Evolutionary conservation across 2,329 filamentous ascomycete species (phyloP).

Genomic region (Arthrobotrys iridis): DNA sequence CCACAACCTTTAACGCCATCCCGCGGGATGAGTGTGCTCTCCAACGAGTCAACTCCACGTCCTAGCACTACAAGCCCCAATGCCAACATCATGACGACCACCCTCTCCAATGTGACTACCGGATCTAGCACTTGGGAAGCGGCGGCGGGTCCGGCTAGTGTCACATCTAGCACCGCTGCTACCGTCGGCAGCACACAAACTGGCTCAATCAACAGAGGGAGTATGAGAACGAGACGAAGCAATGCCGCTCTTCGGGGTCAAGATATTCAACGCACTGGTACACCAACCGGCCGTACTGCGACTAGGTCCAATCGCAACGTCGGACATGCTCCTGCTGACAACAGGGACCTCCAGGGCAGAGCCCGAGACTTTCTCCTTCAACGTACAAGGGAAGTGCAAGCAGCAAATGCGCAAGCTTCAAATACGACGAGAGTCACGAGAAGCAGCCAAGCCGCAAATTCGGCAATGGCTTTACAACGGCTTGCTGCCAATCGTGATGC

Average conservation of each 20-base stretch:
- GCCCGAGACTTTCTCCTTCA: conserved; percentile 34
- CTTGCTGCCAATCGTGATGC: neutral
- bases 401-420: neutral
- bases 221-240: conserved; percentile 41
- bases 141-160: neutral
- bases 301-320: conserved; percentile 3
- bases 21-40: conserved; percentile 23
- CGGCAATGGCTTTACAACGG: conserved; percentile 19
- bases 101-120: conserved; percentile 13
- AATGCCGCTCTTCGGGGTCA: conserved; percentile 38
- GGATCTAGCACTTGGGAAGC: conserved; percentile 31
- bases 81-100: conserved; percentile 13
- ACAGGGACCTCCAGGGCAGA: conserved; percentile 25
- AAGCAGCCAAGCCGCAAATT: neutral
- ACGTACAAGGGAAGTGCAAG: conserved; percentile 19
- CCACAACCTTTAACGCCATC: neutral
- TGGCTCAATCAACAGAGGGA: conserved; percentile 21
- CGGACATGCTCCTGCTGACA: conserved; percentile 18
- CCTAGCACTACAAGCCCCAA: neutral
- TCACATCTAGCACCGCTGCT: conserved; percentile 20
- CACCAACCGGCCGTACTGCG: conserved; percentile 24
- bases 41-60: neutral
- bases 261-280: conserved; percentile 41
- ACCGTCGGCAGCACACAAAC: conserved; percentile 24
- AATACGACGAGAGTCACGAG: conserved; percentile 8